Percentiles rank a stretch among this genome's conserved stretches.
Evolutionary conservation across 78 protist genomes (phyloP).

Genomic region (Tieghemostelium lacteum): DNA sequence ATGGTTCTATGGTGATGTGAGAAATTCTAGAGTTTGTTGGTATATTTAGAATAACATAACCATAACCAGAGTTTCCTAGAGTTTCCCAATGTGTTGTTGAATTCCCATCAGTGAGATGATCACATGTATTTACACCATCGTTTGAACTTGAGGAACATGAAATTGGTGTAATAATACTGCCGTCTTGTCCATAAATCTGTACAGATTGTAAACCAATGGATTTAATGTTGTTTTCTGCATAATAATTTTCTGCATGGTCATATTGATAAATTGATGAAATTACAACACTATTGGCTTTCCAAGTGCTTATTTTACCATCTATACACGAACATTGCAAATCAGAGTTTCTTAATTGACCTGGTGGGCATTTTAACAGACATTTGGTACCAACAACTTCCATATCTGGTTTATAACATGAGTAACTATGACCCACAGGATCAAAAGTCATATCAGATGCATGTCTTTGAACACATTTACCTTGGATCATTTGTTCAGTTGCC

Average conservation of each 20-base stretch:
- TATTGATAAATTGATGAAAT: constrained; percentile 3
- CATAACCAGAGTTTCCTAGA: neutral
- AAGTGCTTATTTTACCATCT: constrained; percentile 13
- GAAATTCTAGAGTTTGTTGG: neutral
- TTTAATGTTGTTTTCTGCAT: neutral
- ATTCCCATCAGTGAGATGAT: neutral
- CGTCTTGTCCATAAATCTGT: neutral
- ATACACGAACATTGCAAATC: neutral
- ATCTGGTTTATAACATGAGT: neutral
- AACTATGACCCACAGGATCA: no score
- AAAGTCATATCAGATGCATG: neutral
- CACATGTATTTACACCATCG: neutral
- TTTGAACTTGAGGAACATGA: constrained; percentile 13
- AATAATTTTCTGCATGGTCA: constrained; percentile 2
- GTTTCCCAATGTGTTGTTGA: neutral
- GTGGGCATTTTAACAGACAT: neutral
- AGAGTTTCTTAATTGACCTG: neutral
- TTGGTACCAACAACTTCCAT: neutral
- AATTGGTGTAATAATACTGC: neutral
- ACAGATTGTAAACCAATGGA: constrained; percentile 13
- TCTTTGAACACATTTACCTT: constrained; percentile 6
- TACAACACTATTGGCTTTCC: neutral
- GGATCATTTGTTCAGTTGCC: neutral
- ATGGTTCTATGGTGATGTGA: neutral
- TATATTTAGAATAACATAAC: neutral